These are phyloP conservation scores for Corynascus novoguineensis DNA, from an alignment of 495 filamentous ascomycete species.

Conservation along the genomic window DNA sequence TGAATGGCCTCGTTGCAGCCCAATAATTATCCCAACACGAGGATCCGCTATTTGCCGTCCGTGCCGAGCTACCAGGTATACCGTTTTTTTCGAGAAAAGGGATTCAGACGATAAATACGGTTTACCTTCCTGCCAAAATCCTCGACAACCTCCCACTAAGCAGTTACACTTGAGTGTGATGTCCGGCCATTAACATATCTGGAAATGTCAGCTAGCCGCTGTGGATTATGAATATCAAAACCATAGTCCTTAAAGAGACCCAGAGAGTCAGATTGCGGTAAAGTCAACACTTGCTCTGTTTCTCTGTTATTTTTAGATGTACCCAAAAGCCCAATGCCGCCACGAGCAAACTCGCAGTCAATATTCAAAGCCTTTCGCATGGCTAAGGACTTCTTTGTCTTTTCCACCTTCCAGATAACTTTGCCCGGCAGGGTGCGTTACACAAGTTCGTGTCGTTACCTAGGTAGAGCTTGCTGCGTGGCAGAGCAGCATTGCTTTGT, in stretches of 20 bases:
- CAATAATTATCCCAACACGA: too few relatives aligned
- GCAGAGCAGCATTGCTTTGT: neutral
- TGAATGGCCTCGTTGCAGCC: neutral
- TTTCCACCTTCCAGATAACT: neutral
- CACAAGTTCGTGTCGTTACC: neutral
- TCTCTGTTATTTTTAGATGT: conserved; percentile 4
- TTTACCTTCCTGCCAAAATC: too few relatives aligned
- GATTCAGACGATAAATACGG: neutral
- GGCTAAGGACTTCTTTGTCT: neutral
- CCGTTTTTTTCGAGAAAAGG: neutral
- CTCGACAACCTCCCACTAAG: too few relatives aligned
- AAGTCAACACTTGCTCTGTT: neutral
- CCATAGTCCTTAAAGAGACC: neutral
- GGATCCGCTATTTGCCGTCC: neutral
- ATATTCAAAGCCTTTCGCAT: conserved; percentile 9
- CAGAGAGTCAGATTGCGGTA: neutral
- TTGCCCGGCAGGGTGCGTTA: neutral
- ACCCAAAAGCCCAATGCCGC: neutral
- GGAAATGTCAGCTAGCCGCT: too few relatives aligned
- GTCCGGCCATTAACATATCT: too few relatives aligned
- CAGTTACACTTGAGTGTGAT: too few relatives aligned
- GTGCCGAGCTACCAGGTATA: neutral
- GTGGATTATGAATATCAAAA: too few relatives aligned
- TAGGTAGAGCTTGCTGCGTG: neutral
- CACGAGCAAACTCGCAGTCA: neutral